phyloP scores from a whole-genome alignment of 176 grass and related monocot genomes.

The Cenchrus americanus region DNA sequence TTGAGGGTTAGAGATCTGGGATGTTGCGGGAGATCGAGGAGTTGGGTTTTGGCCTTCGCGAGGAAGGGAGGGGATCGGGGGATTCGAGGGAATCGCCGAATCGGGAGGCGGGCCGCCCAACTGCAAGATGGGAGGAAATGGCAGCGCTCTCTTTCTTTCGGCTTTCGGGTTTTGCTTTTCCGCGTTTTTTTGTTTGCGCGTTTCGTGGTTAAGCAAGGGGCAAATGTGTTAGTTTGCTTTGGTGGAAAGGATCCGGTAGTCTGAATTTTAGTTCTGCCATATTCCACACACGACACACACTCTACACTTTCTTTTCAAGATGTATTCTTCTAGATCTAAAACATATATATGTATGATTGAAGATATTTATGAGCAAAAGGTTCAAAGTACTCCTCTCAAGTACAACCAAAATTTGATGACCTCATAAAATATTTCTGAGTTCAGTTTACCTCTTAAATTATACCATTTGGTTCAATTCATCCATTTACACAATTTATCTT shows the following conservation, averaged over 20 bases:
- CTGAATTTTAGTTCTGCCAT: no score
- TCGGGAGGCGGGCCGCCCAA: background rate
- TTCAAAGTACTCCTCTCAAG: no score
- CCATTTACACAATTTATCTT: no score
- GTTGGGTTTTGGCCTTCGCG: conserved; percentile 45
- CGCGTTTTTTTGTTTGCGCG: background rate
- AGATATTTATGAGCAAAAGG: no score
- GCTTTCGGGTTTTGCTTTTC: conserved; percentile 8
- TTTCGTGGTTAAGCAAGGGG: conserved; percentile 1
- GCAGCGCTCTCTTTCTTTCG: conserved; percentile 9
- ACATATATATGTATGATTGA: no score
- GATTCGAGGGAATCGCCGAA: background rate
- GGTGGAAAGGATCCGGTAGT: background rate
- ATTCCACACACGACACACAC: no score
- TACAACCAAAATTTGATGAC: no score
- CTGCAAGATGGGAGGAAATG: conserved; percentile 32
- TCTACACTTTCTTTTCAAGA: no score
- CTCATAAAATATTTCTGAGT: no score
- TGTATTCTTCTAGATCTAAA: no score
- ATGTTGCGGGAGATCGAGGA: conserved; percentile 37
- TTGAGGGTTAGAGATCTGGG: conserved; percentile 52
- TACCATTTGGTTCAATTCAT: no score
- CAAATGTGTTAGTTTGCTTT: conserved; percentile 5
- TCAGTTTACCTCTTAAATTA: no score
- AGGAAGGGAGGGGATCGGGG: background rate